These are phyloP conservation scores for Trypanosoma brucei DNA, from an alignment of 208 protist species.

Conservation along the genomic window DNA sequence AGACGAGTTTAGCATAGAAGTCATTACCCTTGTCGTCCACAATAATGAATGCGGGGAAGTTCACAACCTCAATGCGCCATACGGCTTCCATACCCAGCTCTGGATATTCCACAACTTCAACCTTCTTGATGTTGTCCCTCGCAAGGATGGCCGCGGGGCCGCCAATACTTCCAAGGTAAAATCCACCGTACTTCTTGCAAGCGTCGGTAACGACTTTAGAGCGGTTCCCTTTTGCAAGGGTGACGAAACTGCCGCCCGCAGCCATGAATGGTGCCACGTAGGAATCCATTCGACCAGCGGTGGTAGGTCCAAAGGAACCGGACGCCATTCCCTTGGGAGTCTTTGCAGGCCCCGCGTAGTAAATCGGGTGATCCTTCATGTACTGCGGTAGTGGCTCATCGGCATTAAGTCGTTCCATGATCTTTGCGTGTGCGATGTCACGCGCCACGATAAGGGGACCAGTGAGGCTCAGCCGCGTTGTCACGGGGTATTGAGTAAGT, in stretches of 20 bases:
- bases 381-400: conserved; percentile 88
- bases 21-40: conserved; percentile 98
- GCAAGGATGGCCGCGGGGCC: conserved; percentile 94
- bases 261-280: conserved; percentile 94
- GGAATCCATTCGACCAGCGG: conserved; percentile 95
- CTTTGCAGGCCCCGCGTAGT: conserved; percentile 96
- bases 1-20: conserved; percentile 89
- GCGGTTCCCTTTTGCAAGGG: conserved; percentile 96
- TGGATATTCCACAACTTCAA: conserved; percentile 88
- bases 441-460: conserved; percentile 96
- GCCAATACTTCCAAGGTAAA: conserved; percentile 97
- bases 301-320: conserved; percentile 97
- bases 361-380: conserved; percentile 93
- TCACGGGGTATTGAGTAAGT: conserved; percentile 84
- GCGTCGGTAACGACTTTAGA: conserved; percentile 88
- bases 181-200: conserved; percentile 95
- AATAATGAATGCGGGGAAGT: conserved; percentile 97
- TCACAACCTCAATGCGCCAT: conserved; percentile 93
- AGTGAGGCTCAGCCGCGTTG: conserved; percentile 89
- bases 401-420: conserved; percentile 85
- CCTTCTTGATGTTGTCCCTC: conserved; percentile 90
- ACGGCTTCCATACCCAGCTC: conserved; percentile 92
- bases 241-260: conserved; percentile 89
- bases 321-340: conserved; percentile 90
- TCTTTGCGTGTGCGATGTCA: conserved; percentile 97